Evolutionary conservation across 2,329 filamentous ascomycete species (phyloP), one percentile per base, ranked within the genome.

Genomic region (Capronia epimyces): DNA sequence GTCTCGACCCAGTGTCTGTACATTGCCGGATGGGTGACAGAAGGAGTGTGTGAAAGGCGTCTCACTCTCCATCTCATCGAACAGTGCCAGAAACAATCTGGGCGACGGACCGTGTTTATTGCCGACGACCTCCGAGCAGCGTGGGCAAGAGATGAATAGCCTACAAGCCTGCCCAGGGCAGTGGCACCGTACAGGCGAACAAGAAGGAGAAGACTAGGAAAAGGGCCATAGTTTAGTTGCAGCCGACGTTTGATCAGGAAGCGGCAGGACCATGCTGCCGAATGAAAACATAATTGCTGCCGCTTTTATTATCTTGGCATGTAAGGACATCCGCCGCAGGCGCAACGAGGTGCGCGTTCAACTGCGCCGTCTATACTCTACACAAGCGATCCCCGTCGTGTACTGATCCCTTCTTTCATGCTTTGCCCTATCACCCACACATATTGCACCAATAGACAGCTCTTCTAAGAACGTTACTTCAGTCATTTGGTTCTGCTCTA

Each of bases 1-100:
- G 39, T 40, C 10, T 46, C 44, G 7, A 40, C 44, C 6, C 44
- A 40, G 20, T 46, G 44, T 39, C 27, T 46, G 34, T 46, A 46
- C 21, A 46, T 46, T 27, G 44, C 44, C 7, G 44, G 44, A n/a
- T 22, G 25, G 21, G 44, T 46, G 22, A 46, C 44, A 1, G 44
- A 46, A 18, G 44, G 44, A n/a, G 16, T 46, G 13, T 32, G 37
- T 9, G 44, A 46, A 36, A 34, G 44, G 32, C 44, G 44, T 9
- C 44, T 32, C 13, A 46, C 44, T 21, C 32, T 46, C 22, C 31
- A 46, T 7, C 22, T 46, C 3, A 39, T 46, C 15, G 44, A 46
- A 9, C 15, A 31, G 22, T 40, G 44, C 27, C 44, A 46, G 44
- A 25, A 22, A n/a, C 31, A 46, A n/a, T 46, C 44, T 4, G 44